A percentile compares a stretch with the other conserved stretches of the same genome.
Conservation (phyloP, 2,329 filamentous ascomycete species). For the Venturia effusa region DNA sequence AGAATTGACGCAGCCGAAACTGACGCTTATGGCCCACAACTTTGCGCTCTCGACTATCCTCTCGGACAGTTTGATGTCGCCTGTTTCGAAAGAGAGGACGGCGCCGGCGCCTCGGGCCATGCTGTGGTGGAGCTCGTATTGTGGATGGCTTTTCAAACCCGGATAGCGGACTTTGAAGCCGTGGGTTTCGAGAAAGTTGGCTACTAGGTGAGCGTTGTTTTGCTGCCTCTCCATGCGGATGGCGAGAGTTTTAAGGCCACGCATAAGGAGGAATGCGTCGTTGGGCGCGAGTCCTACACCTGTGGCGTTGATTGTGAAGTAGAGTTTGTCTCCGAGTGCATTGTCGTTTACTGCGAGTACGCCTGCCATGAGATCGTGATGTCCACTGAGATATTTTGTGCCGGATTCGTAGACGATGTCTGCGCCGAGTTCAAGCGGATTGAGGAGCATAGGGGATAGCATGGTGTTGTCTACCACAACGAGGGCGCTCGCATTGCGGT, state of each 20-base stretch:
- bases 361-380: conserved; percentile 98
- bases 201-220: conserved; percentile 79
- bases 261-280: conserved; percentile 89
- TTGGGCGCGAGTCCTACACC: conserved; percentile 91
- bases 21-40: conserved; percentile 91
- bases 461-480: conserved; percentile 98
- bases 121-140: conserved; percentile 92
- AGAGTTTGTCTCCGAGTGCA: conserved; percentile 75
- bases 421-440: conserved; percentile 86
- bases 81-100: conserved; percentile 92
- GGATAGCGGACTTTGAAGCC: conserved; percentile 96
- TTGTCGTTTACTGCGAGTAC: conserved; percentile 85
- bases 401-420: conserved; percentile 97
- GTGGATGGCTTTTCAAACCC: conserved; percentile 85
- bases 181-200: conserved; percentile 78
- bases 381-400: conserved; percentile 94
- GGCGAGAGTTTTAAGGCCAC: conserved; percentile 90
- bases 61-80: conserved; percentile 71
- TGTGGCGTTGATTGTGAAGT: conserved; percentile 93
- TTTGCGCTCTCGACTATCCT: conserved; percentile 88
- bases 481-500: conserved; percentile 64
- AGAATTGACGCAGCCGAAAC: conserved; percentile 96
- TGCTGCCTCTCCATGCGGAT: conserved; percentile 99
- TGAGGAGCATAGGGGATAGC: conserved; percentile 89
- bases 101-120: conserved; percentile 92